A percentile compares a stretch with the other conserved stretches of the same genome.
These are phyloP conservation scores for Colletotrichum lentis DNA, from an alignment of 2,329 filamentous ascomycete species.

Conservation along the genomic window DNA sequence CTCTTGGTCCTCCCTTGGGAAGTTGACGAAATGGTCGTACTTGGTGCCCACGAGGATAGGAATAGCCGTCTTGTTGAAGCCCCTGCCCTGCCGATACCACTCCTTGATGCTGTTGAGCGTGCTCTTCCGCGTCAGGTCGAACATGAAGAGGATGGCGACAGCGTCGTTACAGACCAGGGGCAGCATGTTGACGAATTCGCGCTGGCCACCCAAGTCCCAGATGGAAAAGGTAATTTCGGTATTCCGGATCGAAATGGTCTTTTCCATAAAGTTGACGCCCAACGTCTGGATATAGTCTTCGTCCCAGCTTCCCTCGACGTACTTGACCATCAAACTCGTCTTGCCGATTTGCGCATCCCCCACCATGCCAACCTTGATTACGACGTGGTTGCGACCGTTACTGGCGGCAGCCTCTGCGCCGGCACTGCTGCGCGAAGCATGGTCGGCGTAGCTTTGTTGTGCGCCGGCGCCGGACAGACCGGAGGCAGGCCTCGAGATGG, in stretches of 20 bases:
- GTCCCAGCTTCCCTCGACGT: constrained; percentile 99
- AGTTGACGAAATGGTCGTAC: constrained; percentile 99
- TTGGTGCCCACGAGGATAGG: constrained; percentile 97
- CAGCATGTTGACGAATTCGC: constrained; percentile 99
- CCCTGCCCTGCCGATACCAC: constrained; percentile 96
- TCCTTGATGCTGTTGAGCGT: constrained; percentile 99
- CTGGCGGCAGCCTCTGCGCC: constrained; percentile 45
- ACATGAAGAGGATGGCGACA: constrained; percentile 99
- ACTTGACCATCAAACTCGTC: constrained; percentile 99
- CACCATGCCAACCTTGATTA: constrained; percentile 99
- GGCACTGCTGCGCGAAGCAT: constrained; percentile 53
- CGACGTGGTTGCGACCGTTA: constrained; percentile 75
- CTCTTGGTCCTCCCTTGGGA: constrained; percentile 95
- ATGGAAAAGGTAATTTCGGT: constrained; percentile 99
- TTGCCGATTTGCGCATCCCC: constrained; percentile 99
- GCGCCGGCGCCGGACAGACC: constrained; percentile 57
- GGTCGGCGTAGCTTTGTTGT: constrained; percentile 55
- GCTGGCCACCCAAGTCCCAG: constrained; percentile 97
- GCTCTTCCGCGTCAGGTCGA: constrained; percentile 96
- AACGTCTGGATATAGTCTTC: constrained; percentile 99
- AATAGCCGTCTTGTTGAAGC: constrained; percentile 99
- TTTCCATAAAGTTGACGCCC: constrained; percentile 99
- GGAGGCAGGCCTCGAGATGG: constrained; percentile 64
- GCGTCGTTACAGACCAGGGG: constrained; percentile 99
- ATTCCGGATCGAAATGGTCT: constrained; percentile 98